Evolutionary conservation across 208 protist species (phyloP), one percentile per base, ranked within the genome.

Genomic region (Tritrichomonas foetus): DNA sequence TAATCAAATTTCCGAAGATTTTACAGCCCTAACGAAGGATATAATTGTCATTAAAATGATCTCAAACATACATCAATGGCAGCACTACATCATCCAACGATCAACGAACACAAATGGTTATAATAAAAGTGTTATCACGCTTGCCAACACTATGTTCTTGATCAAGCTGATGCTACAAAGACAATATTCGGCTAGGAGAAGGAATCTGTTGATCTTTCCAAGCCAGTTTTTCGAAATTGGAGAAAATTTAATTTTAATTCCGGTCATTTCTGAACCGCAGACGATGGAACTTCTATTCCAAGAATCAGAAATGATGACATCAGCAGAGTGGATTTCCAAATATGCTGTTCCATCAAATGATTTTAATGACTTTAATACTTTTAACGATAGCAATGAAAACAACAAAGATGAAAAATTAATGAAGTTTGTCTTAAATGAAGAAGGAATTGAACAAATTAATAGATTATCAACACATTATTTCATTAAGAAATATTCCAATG

Each of bases 141-240:
- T 89, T 3, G 44, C 47, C 5, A 55, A 44, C 16, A 41, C 47
- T 22, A 57, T 89, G 1, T 44, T 39, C 33, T 89, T 89, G 16
- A 57, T 89, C 41, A 57, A 89, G 16, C 30, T 53, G 47, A 89
- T 89, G 78, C 25, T 89, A 1, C 27, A 89, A 50, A 14, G 11
- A 5, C 53, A 36, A n/a, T 89, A 89, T 57, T 27, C 33, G 20
- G 25, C 41, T 22, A 25, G 27, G 20, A 89, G 44, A 39, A 53
- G 78, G 57, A 50, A 1, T 20, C 33, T 89, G 5, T 47, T 16
- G 11, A 89, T 89, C 5, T 44, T 53, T 20, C 41, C 78, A 11
- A 33, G n/a, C n/a, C 44, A 57, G 33, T 44, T 89, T 16, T 89
- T 89, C 47, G 78, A 89, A 57, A 89, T 89, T 11, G 78, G 78